Evolutionary conservation across 768 basidiomycete species (phyloP).

Genomic region (Pleurotus eryngii): DNA sequence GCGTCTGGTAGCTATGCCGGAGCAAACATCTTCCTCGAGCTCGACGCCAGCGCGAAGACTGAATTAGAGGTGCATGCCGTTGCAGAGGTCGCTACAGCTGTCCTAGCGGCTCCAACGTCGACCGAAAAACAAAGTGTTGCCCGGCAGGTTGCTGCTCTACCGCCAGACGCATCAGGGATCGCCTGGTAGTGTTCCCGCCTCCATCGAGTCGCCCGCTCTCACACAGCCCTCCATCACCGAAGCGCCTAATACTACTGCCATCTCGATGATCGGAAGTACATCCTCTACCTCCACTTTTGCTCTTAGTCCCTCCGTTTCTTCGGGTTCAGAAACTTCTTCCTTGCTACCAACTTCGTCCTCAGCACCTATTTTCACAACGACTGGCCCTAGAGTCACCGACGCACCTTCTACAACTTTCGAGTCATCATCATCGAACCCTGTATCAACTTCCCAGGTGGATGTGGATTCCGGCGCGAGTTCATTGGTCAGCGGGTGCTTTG

Average conservation of each 20-base stretch:
- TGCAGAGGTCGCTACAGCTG: too few relatives aligned
- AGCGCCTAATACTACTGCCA: background rate
- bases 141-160: background rate
- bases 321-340: background rate
- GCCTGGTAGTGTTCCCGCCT: background rate
- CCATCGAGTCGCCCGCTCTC: background rate
- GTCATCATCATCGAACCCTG: background rate
- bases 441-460: background rate
- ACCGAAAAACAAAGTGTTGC: too few relatives aligned
- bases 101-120: too few relatives aligned
- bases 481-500: slow-evolving; percentile 28
- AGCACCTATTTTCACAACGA: background rate
- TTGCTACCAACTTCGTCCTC: background rate
- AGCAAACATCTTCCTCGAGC: too few relatives aligned
- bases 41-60: too few relatives aligned
- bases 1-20: too few relatives aligned
- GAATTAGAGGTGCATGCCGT: too few relatives aligned
- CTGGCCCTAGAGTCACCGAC: background rate
- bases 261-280: background rate
- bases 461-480: background rate
- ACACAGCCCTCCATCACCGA: background rate
- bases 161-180: background rate
- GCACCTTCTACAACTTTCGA: background rate
- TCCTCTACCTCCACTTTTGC: too few relatives aligned
- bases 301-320: too few relatives aligned